Evolutionary conservation across 169 alveolate species (phyloP).

Genomic region (Amoebophrya sp.): DNA sequence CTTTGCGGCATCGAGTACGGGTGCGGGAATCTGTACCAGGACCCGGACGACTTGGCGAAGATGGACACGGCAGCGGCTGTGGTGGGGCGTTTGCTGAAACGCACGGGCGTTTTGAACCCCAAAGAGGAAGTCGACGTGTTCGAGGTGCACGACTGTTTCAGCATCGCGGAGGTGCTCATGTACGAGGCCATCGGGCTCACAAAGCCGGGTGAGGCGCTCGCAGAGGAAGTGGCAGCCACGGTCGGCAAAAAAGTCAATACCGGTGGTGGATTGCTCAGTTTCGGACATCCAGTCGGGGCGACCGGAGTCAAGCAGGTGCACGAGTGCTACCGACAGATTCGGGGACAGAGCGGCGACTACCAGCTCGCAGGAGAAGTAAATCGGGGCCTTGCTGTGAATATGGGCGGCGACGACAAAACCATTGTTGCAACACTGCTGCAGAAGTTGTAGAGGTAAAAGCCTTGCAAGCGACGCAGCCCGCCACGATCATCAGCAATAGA

Average conservation of each 20-base stretch:
- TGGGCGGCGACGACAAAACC: background rate
- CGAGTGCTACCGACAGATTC: background rate
- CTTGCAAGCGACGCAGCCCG: too few species aligned
- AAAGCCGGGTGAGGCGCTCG: background rate
- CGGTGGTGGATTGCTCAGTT: background rate
- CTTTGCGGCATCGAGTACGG: background rate
- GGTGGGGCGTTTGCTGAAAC: background rate
- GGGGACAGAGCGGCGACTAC: background rate
- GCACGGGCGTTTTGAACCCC: background rate
- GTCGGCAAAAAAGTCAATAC: background rate
- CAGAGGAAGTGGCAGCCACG: too few species aligned
- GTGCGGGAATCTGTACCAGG: background rate
- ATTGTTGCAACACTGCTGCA: background rate
- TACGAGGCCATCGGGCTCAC: background rate
- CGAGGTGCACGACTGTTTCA: background rate
- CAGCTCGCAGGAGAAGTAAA: background rate
- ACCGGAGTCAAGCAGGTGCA: background rate
- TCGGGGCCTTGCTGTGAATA: background rate
- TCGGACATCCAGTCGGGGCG: background rate
- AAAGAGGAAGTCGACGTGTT: background rate
- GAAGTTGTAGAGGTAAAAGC: too few species aligned
- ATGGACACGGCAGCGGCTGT: background rate
- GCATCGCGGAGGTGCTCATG: background rate
- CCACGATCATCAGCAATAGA: too few species aligned
- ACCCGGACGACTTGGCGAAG: background rate